Conservation (phyloP, 176 grass and related monocot species). For the Carex cristatella region DNA sequence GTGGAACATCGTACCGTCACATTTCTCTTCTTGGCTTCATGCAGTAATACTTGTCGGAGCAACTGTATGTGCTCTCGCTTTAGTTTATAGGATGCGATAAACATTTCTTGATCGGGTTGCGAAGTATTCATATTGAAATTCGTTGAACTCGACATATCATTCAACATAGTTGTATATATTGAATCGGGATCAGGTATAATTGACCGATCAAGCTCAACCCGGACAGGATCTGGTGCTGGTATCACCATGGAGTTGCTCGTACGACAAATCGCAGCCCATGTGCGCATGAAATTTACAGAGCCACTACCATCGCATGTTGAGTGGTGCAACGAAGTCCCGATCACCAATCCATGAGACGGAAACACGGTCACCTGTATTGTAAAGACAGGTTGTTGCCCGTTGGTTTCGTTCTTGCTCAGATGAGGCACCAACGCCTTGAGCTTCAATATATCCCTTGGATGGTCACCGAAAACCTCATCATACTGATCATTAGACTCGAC, state of each 20-base stretch:
- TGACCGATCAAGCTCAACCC: slow-evolving; percentile 14
- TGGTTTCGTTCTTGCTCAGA: slow-evolving; percentile 1
- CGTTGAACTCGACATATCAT: not conserved
- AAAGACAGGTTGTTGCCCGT: slow-evolving; percentile 1
- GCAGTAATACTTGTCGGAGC: slow-evolving; percentile 15
- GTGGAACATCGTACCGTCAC: slow-evolving; percentile 20
- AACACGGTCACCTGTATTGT: slow-evolving; percentile 36
- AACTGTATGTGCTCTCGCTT: slow-evolving; percentile 17
- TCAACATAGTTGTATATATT: not conserved
- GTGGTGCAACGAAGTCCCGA: slow-evolving; percentile 22
- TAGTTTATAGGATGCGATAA: slow-evolving; percentile 33
- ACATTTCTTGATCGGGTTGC: slow-evolving; percentile 2
- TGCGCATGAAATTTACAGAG: slow-evolving; percentile 18
- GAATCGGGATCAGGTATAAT: slow-evolving; percentile 17
- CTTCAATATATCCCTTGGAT: slow-evolving; percentile 19
- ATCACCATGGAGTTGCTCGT: not conserved
- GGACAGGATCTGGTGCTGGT: not conserved
- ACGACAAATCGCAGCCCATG: slow-evolving; percentile 20
- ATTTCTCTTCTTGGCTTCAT: not conserved
- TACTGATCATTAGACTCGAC: slow-evolving; percentile 14
- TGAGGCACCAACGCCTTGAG: slow-evolving; percentile 25
- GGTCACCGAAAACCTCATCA: slow-evolving; percentile 4
- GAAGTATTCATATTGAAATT: not conserved
- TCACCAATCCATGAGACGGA: slow-evolving; percentile 3
- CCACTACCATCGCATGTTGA: slow-evolving; percentile 20